phyloP scores from a whole-genome alignment of 2,329 filamentous ascomycete genomes.

The Monosporascus cannonballus region DNA sequence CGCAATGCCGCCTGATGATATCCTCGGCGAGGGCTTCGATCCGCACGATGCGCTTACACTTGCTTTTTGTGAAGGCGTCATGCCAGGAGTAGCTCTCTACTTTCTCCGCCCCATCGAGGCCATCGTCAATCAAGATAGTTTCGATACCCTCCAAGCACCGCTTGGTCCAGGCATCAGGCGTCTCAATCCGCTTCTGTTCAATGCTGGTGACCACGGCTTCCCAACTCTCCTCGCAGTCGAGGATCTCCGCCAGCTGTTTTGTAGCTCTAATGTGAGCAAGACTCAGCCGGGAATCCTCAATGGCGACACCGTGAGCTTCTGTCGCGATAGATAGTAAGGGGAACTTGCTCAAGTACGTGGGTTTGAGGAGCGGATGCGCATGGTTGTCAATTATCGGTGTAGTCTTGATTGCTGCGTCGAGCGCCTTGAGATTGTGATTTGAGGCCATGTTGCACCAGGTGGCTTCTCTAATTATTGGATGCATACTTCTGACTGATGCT shows the following conservation, averaged over 20 bases:
- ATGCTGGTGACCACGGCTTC: conserved; percentile 41
- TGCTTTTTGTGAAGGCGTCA: conserved; percentile 55
- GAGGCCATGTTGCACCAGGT: conserved; percentile 8
- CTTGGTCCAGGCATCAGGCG: conserved; percentile 51
- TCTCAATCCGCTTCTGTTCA: conserved; percentile 32
- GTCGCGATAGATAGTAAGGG: conserved; percentile 57
- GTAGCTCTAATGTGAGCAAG: conserved; percentile 66
- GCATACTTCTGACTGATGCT: too few species aligned
- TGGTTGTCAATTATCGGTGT: conserved; percentile 70
- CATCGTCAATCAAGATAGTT: conserved; percentile 72
- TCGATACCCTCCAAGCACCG: conserved; percentile 68
- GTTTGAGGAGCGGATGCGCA: conserved; percentile 61
- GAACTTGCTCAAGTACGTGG: conserved; percentile 39
- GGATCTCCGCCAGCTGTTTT: conserved; percentile 59
- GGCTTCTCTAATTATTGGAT: too few species aligned
- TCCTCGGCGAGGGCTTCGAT: conserved; percentile 67
- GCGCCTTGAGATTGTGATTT: conserved; percentile 5
- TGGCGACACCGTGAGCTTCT: conserved; percentile 64
- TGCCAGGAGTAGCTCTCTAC: conserved; percentile 60
- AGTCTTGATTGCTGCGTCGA: conserved; percentile 35
- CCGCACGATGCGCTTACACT: conserved; percentile 67
- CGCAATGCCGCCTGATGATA: conserved; percentile 45
- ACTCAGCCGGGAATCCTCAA: conserved; percentile 54
- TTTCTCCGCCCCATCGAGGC: conserved; percentile 50
- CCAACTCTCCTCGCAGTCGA: conserved; percentile 61